phyloP scores from a whole-genome alignment of 768 basidiomycete species.

The Lyophyllum decastes region DNA sequence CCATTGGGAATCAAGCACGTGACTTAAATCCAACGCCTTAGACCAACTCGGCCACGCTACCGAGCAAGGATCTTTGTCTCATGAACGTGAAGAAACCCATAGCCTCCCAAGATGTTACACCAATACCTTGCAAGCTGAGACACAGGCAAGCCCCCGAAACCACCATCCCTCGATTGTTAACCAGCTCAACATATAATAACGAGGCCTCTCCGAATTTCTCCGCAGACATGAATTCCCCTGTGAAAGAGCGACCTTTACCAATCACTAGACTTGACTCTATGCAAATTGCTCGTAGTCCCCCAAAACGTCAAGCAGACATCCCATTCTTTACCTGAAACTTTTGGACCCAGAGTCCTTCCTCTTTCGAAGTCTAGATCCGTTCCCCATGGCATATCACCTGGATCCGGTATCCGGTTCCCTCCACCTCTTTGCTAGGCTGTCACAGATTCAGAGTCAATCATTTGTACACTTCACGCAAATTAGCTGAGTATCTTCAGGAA shows the following conservation, averaged over 20 bases:
- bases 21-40: conserved; percentile 91
- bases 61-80: conserved; percentile 7
- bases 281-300: too few species aligned
- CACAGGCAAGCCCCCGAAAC: too few species aligned
- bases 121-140: neutral
- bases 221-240: too few species aligned
- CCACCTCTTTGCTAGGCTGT: conserved; percentile 24
- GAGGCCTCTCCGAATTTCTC: too few species aligned
- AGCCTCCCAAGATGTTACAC: neutral
- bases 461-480: conserved; percentile 24
- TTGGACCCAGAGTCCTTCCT: neutral
- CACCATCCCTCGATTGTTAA: too few species aligned
- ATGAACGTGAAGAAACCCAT: neutral
- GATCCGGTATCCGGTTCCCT: conserved; percentile 18
- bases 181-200: too few species aligned
- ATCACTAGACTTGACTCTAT: too few species aligned
- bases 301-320: too few species aligned
- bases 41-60: conserved; percentile 87
- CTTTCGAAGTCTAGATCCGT: neutral
- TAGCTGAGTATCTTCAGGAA: conserved; percentile 39
- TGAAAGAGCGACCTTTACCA: too few species aligned
- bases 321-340: conserved; percentile 10
- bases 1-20: conserved; percentile 79
- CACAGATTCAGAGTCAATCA: conserved; percentile 23
- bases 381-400: neutral